Evolutionary conservation across 208 protist genomes (phyloP).

Genomic region (Leishmania turanica): DNA sequence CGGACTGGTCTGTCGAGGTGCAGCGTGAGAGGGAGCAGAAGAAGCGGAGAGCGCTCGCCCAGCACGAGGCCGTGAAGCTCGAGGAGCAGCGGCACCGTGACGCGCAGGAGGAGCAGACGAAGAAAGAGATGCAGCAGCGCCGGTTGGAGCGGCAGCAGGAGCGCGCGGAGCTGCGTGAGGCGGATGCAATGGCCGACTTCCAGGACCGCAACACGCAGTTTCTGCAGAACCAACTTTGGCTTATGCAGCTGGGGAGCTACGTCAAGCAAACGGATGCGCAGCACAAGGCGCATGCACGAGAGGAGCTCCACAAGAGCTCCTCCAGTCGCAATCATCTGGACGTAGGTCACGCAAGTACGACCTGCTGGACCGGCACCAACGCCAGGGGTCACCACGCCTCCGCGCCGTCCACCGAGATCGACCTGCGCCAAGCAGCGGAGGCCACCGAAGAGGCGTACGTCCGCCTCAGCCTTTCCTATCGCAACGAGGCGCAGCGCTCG

Average conservation of each 20-base stretch:
- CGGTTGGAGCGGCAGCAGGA: conserved; percentile 19
- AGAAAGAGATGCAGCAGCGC: conserved; percentile 15
- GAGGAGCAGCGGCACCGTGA: conserved; percentile 24
- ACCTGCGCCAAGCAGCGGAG: conserved; percentile 19
- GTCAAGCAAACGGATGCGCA: conserved; percentile 11
- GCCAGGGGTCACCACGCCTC: neutral
- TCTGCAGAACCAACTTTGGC: conserved; percentile 21
- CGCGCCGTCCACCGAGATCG: conserved; percentile 10
- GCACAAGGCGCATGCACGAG: conserved; percentile 15
- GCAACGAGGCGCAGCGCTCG: conserved; percentile 25
- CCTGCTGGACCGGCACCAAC: neutral
- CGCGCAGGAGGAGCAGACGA: conserved; percentile 19
- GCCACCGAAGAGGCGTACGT: conserved; percentile 29
- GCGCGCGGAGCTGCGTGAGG: conserved; percentile 12
- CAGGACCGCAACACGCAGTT: conserved; percentile 27
- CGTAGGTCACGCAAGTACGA: neutral
- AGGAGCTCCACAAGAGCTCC: conserved; percentile 19
- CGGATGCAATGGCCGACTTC: conserved; percentile 14
- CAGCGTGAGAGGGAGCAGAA: conserved; percentile 26
- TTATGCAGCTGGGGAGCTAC: conserved; percentile 15
- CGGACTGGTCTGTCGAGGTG: conserved; percentile 25
- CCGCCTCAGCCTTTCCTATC: conserved; percentile 30
- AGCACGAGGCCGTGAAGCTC: conserved; percentile 27
- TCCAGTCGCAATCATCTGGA: neutral
- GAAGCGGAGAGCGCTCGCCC: conserved; percentile 17